Conservation (phyloP, 2,329 filamentous ascomycete species). For the Aspergillus glaucus region DNA sequence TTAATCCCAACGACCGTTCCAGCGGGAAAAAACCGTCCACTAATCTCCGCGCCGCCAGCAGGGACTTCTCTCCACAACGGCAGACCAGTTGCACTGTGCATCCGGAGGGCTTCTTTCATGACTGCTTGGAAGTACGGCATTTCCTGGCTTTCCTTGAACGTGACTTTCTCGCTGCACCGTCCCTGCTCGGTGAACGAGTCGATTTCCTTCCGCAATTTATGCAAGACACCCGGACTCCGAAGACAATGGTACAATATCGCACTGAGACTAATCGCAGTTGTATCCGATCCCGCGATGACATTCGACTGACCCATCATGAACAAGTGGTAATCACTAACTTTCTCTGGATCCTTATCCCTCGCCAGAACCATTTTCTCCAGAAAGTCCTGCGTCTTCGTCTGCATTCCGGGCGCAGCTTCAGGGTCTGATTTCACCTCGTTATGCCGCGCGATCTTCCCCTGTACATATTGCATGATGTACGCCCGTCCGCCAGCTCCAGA, state of each 20-base stretch:
- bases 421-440: slow-evolving; percentile 14
- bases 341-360: slow-evolving; percentile 38
- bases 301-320: slow-evolving; percentile 34
- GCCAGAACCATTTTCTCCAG: slow-evolving; percentile 39
- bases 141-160: slow-evolving; percentile 35
- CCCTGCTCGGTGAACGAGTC: slow-evolving; percentile 18
- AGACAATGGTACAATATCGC: slow-evolving; percentile 43
- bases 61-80: slow-evolving; percentile 48
- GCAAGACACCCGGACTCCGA: slow-evolving; percentile 23
- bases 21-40: slow-evolving; percentile 36
- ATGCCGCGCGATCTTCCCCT: slow-evolving; percentile 24
- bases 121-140: slow-evolving; percentile 50
- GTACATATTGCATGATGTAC: slow-evolving; percentile 28
- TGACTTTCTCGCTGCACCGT: slow-evolving; percentile 21
- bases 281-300: slow-evolving; percentile 35
- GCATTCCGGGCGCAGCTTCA: slow-evolving; percentile 5
- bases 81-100: slow-evolving; percentile 46
- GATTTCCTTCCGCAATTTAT: slow-evolving; percentile 28
- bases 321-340: slow-evolving; percentile 35
- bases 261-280: slow-evolving; percentile 45
- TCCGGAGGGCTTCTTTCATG: slow-evolving; percentile 49
- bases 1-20: slow-evolving; percentile 42
- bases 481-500: slow-evolving; percentile 26
- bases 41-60: slow-evolving; percentile 38
- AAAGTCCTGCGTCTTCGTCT: slow-evolving; percentile 30